phyloP scores from a whole-genome alignment of 179 eudicot species.

The Amaranthus tricolor region DNA sequence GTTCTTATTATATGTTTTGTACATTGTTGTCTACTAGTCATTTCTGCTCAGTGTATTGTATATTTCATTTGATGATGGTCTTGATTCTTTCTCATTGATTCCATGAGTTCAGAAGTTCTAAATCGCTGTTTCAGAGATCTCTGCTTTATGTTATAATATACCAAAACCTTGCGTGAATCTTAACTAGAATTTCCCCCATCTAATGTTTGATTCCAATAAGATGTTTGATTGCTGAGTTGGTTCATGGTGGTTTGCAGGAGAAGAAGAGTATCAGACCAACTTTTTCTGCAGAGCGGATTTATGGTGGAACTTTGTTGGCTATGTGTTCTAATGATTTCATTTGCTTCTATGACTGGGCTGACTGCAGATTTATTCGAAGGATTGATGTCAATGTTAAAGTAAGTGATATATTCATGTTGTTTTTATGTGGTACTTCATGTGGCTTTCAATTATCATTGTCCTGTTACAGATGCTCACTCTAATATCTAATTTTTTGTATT shows the following conservation, averaged over 20 bases:
- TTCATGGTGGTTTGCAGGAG: constrained; percentile 53
- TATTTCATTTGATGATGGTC: neutral
- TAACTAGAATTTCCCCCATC: neutral
- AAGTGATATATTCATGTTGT: constrained; percentile 24
- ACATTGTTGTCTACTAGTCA: neutral
- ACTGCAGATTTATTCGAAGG: constrained; percentile 82
- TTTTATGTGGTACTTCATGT: neutral
- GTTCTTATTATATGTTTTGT: constrained; percentile 31
- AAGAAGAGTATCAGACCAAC: constrained; percentile 90
- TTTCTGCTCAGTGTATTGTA: neutral
- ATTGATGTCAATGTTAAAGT: constrained; percentile 95
- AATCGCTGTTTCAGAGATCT: neutral
- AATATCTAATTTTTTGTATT: constrained; percentile 11
- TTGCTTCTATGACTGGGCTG: constrained; percentile 97
- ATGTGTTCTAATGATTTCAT: constrained; percentile 96
- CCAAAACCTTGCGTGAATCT: neutral
- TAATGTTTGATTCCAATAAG: neutral
- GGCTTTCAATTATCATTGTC: constrained; percentile 4
- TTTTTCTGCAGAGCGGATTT: constrained; percentile 87
- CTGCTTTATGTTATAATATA: neutral
- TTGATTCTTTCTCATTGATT: neutral
- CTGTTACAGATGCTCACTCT: neutral
- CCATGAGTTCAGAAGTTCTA: neutral
- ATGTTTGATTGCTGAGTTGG: neutral
- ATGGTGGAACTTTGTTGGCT: constrained; percentile 83